Evolutionary conservation across 2,329 filamentous ascomycete species (phyloP), one percentile per base, ranked within the genome.

Genomic region (Diplocarpon rosae): DNA sequence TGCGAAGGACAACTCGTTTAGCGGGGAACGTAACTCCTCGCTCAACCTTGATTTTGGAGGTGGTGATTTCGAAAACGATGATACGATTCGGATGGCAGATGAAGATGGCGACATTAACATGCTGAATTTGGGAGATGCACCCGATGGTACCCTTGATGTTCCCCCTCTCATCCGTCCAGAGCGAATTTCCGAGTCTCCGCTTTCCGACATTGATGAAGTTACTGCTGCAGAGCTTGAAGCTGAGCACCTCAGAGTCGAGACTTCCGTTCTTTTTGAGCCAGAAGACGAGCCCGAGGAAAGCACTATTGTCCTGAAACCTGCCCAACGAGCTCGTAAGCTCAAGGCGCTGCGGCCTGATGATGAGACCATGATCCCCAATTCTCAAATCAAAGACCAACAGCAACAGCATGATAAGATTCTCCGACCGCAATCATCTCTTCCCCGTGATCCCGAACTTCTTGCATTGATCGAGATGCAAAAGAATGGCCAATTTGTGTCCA

Each of bases 391-490:
- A 62, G 80, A 84, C 52, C 87, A 93, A 62, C 88, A 95, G 62
- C 74, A 80, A 46, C 86, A 94, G 61, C 83, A 85, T 52, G 83
- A 86, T 37, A 86, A 83, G 57, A 96, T 96, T 50, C 71, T 95
- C 46, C 89, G 84, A 64, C 76, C 83, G 1, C 79, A 85, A 6
- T 79, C 80, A 0, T 95, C 93, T 65, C 70, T 98, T 36, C 87
- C 90, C 1, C 80, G 85, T 32, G 88, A 98, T 55, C 86, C 89
- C 1, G 79, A 90, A 43, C 72, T 96, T 12, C 73, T 96, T 27
- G 85, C 87, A 29, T 69, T 98, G 16, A 83, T 95, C 70, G 86
- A 89, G 56, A 83, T 95, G 75, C 92, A 95, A 63, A 88, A 84
- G 66, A 87, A 76, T 43, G 90, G 92, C 43, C 85, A 80, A 32